phyloP scores from a whole-genome alignment of 768 basidiomycete species.

The Hypholoma sublateritium region DNA sequence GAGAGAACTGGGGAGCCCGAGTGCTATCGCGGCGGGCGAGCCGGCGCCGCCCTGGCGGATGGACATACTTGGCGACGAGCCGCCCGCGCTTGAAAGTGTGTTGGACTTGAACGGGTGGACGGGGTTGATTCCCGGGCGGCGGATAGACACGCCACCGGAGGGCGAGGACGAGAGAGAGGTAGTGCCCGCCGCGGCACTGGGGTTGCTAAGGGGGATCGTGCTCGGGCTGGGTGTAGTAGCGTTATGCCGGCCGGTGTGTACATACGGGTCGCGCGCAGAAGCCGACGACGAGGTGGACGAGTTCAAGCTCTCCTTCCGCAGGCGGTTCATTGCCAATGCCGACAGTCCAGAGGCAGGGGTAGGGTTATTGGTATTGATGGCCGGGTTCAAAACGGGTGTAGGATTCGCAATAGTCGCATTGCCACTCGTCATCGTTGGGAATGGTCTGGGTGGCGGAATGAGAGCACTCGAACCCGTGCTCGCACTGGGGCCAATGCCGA shows the following conservation, averaged over 20 bases:
- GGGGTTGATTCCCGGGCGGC: constrained; percentile 29
- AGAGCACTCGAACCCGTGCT: constrained; percentile 25
- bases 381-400: constrained; percentile 9
- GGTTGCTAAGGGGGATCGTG: background rate
- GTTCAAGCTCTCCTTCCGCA: constrained; percentile 53
- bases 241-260: constrained; percentile 3
- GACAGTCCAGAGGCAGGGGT: constrained; percentile 29
- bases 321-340: constrained; percentile 40
- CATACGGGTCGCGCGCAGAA: constrained; percentile 19
- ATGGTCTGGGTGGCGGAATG: constrained; percentile 30
- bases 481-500: constrained; percentile 17
- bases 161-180: constrained; percentile 31
- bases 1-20: constrained; percentile 3
- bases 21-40: constrained; percentile 4
- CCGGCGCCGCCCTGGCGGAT: constrained; percentile 24
- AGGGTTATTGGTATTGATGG: constrained; percentile 12
- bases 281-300: constrained; percentile 29
- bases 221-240: constrained; percentile 2
- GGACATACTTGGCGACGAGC: constrained; percentile 33
- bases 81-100: constrained; percentile 31
- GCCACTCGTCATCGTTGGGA: constrained; percentile 14
- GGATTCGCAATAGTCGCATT: constrained; percentile 10
- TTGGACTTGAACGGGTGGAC: constrained; percentile 41
- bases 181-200: constrained; percentile 1
- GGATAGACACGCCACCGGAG: constrained; percentile 29